phyloP scores from a whole-genome alignment of 2,329 filamentous ascomycete species.

The Colletotrichum cereale region DNA sequence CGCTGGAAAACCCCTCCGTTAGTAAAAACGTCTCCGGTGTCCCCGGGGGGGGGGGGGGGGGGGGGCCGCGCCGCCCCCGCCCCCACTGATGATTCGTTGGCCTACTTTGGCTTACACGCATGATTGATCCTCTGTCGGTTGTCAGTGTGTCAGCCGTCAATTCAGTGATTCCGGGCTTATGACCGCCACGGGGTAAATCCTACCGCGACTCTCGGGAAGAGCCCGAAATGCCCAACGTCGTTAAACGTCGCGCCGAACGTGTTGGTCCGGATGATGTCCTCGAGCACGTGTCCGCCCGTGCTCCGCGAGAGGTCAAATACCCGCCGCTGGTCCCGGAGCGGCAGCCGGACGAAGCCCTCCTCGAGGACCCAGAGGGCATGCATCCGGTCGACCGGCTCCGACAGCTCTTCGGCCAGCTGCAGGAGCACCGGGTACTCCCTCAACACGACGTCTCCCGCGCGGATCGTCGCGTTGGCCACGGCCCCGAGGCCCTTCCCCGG shows the following conservation, averaged over 20 bases:
- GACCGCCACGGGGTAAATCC: constrained; percentile 27
- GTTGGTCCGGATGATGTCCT: constrained; percentile 52
- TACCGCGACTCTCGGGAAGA: constrained; percentile 52
- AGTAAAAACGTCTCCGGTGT: not conserved
- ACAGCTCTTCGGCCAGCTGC: constrained; percentile 44
- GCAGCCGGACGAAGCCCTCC: constrained; percentile 47
- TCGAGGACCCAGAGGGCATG: constrained; percentile 46
- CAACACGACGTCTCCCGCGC: constrained; percentile 49
- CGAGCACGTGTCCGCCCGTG: constrained; percentile 47
- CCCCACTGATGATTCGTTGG: too few relatives aligned
- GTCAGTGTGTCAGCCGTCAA: too few relatives aligned
- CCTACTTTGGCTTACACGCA: constrained; percentile 53
- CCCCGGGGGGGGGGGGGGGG: not conserved
- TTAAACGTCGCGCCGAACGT: constrained; percentile 47
- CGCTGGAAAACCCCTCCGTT: constrained; percentile 41
- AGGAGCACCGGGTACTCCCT: constrained; percentile 47
- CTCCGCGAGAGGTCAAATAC: constrained; percentile 48
- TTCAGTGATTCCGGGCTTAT: not conserved
- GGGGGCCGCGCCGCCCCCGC: too few relatives aligned
- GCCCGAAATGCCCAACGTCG: constrained; percentile 45
- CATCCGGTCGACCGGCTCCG: constrained; percentile 41
- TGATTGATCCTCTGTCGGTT: constrained; percentile 51
- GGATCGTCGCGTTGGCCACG: constrained; percentile 48
- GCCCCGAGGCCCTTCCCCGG: constrained; percentile 50
- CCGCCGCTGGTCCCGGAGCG: constrained; percentile 40